These are phyloP conservation scores for Alternaria longipes DNA, from an alignment of 2,329 filamentous ascomycete genomes.

Conservation along the genomic window DNA sequence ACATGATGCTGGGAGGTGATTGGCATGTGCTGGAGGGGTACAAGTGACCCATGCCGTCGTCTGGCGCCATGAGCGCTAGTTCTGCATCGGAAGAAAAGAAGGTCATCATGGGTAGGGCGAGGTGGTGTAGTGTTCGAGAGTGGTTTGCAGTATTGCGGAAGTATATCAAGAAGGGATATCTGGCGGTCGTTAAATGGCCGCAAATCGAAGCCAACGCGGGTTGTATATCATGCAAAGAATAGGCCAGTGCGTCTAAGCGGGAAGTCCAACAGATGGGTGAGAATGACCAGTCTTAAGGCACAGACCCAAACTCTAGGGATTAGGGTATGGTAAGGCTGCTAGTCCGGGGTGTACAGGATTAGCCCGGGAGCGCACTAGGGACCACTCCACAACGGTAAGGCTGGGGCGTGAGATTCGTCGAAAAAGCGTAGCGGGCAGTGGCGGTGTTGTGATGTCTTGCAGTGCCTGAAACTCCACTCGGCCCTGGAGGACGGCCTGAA, in stretches of 20 bases:
- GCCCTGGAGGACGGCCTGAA: conserved; percentile 38
- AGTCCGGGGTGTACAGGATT: conserved; percentile 45
- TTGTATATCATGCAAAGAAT: conserved; percentile 41
- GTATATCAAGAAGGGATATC: conserved; percentile 19
- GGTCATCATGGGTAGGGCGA: conserved; percentile 36
- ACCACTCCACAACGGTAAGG: conserved; percentile 48
- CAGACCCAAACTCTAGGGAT: conserved; percentile 38
- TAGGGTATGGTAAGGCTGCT: conserved; percentile 42
- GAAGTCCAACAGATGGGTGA: conserved; percentile 37
- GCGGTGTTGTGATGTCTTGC: conserved; percentile 50
- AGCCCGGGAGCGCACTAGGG: conserved; percentile 42
- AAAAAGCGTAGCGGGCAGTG: conserved; percentile 47
- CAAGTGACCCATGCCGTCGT: conserved; percentile 45
- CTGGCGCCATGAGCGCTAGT: conserved; percentile 47
- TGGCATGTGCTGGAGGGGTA: conserved; percentile 50
- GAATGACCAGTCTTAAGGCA: conserved; percentile 42
- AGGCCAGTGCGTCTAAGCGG: conserved; percentile 43
- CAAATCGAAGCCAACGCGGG: conserved; percentile 33
- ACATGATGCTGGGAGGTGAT: conserved; percentile 51
- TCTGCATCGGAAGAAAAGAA: conserved; percentile 51
- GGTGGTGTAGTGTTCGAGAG: conserved; percentile 12
- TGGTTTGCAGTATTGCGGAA: conserved; percentile 13
- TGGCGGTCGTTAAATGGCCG: conserved; percentile 28
- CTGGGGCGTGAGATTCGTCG: conserved; percentile 42
- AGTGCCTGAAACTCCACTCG: conserved; percentile 42